Evolutionary conservation across 2,329 filamentous ascomycete species (phyloP).

Genomic region (Talaromyces sp.): DNA sequence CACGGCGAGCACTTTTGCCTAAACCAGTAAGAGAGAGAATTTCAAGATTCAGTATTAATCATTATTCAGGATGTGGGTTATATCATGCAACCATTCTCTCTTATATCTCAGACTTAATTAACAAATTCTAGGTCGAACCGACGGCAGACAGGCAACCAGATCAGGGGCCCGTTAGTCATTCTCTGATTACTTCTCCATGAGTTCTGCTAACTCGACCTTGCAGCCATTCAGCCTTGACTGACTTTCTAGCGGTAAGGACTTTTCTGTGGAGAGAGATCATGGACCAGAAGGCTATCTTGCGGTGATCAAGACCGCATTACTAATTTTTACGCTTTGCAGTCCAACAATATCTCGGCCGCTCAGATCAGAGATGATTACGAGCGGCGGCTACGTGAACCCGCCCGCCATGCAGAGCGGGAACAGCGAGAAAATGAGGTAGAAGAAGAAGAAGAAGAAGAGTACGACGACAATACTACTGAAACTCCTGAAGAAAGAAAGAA

Average conservation of each 20-base stretch:
- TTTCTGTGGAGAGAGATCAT: background rate
- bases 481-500: slow-evolving; percentile 46
- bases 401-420: slow-evolving; percentile 30
- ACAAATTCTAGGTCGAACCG: slow-evolving; percentile 20
- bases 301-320: background rate
- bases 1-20: background rate
- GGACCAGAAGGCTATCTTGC: background rate
- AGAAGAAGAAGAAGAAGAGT: slow-evolving; percentile 22
- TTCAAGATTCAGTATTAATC: background rate
- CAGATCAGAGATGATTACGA: slow-evolving; percentile 58
- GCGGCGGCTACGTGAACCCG: slow-evolving; percentile 47
- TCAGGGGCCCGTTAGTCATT: slow-evolving; percentile 42
- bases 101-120: background rate
- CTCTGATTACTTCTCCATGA: background rate
- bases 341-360: slow-evolving; percentile 61
- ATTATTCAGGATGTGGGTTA: background rate
- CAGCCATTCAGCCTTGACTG: slow-evolving; percentile 61
- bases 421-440: slow-evolving; percentile 25
- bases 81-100: background rate
- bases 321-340: slow-evolving; percentile 26
- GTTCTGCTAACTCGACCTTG: background rate
- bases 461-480: slow-evolving; percentile 33
- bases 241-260: slow-evolving; percentile 57
- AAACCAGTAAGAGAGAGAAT: background rate
- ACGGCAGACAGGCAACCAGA: slow-evolving; percentile 27